These are phyloP conservation scores for Pelagomonas calceolata DNA, from an alignment of 108 stramenopile species.

Conservation along the genomic window DNA sequence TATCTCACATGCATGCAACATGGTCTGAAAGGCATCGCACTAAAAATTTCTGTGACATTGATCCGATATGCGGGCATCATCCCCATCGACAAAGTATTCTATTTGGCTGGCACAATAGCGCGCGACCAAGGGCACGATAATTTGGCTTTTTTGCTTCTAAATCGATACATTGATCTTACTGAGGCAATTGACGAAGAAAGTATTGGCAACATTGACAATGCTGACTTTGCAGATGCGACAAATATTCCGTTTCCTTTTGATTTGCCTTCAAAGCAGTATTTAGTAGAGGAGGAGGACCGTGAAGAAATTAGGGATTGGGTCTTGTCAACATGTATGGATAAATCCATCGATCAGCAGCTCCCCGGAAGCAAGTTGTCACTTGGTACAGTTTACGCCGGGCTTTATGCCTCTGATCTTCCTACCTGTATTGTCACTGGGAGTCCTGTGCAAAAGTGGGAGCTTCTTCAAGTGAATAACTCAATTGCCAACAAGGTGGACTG, in stretches of 20 bases:
- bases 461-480: slow-evolving; percentile 23
- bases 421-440: slow-evolving; percentile 46
- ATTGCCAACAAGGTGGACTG: slow-evolving; percentile 21
- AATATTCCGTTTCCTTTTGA: slow-evolving; percentile 30
- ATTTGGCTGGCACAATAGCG: slow-evolving; percentile 33
- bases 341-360: slow-evolving; percentile 40
- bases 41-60: slow-evolving; percentile 33
- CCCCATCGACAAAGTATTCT: slow-evolving; percentile 50
- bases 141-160: slow-evolving; percentile 53
- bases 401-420: slow-evolving; percentile 25
- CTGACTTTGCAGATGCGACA: slow-evolving; percentile 40
- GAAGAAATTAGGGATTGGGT: slow-evolving; percentile 58
- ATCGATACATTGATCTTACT: slow-evolving; percentile 53
- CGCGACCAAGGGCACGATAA: slow-evolving; percentile 30
- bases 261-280: slow-evolving; percentile 27
- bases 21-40: slow-evolving; percentile 33
- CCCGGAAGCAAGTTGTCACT: slow-evolving; percentile 17
- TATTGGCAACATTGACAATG: slow-evolving; percentile 34
- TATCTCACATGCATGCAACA: slow-evolving; percentile 7
- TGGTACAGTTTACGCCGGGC: slow-evolving; percentile 31
- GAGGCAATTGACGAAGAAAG: slow-evolving; percentile 58
- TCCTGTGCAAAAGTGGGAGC: slow-evolving; percentile 12
- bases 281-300: slow-evolving; percentile 26
- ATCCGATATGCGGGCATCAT: slow-evolving; percentile 44
- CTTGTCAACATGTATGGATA: slow-evolving; percentile 43